Base-by-base conservation (phyloP, 306 rosid genomes). In the Heteromeles arbutifolia region DNA sequence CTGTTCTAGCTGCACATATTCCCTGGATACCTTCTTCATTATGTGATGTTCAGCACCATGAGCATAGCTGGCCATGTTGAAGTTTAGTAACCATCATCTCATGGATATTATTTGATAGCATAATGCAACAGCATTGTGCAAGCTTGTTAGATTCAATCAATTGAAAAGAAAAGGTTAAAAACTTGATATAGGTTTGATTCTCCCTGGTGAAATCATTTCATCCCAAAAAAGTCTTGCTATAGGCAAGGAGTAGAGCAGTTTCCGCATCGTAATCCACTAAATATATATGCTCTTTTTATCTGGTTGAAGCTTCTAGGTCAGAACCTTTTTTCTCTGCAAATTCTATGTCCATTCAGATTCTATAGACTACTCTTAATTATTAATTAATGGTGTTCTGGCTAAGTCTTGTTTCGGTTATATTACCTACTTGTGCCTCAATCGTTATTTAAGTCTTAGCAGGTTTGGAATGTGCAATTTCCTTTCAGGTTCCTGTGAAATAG, bases 401-500 rank as follows among this genome's bases (percentile, higher is more conserved):
- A 18, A 19, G 29, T 9, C 7, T n/a, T 70, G 21, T 53, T 70
- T 70, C 4, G 32, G 21, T 31, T 52, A 21, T 53, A 4, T 52
- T 18, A 70, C 41, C 19, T 48, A 69, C 59, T 48, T 69, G 61
- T 25, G 5, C 61, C 26, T 26, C 29, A 1, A 71, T 21, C 14
- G 7, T 32, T 37, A 11, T 13, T 56, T 22, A 67, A 62, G 61
- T 72, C 26, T 65, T 72, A 58, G n/a, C 57, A 53, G 63, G 53
- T 57, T 59, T 62, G 54, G 66, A 28, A 68, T 70, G 72, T 79
- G 72, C 70, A 52, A 69, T 72, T 66, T 86, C 57, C 58, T 83
- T 80, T 58, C 88, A 90, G 97, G 87, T 77, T 79, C 90, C 70
- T 29, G 19, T 82, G 89, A 85, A 62, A 45, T 79, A 28, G 85